Evolutionary conservation across 2,329 filamentous ascomycete species (phyloP).

Genomic region (Gaeumannomyces sp.): DNA sequence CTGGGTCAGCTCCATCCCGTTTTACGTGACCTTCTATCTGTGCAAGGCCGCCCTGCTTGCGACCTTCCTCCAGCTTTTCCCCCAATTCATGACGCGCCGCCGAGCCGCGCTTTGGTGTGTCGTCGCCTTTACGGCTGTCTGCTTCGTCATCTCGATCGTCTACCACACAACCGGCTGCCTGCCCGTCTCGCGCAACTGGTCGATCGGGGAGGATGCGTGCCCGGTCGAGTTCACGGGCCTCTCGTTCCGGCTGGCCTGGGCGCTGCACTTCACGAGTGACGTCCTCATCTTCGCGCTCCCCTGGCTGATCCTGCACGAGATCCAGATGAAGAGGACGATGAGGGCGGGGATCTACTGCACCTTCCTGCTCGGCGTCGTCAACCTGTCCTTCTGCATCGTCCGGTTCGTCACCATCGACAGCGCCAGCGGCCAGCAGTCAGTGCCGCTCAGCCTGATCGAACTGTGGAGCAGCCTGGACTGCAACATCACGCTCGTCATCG

Average conservation of each 20-base stretch:
- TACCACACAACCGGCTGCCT: not conserved
- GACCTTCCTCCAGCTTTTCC: not conserved
- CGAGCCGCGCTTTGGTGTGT: not conserved
- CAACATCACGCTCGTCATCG: slow-evolving; percentile 3
- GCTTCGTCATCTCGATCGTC: slow-evolving; percentile 4
- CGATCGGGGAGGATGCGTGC: not conserved
- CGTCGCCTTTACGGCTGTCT: not conserved
- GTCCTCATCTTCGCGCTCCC: slow-evolving; percentile 2
- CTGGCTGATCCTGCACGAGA: not conserved
- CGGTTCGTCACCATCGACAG: not conserved
- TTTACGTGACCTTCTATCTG: not conserved
- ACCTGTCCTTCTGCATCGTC: slow-evolving; percentile 4
- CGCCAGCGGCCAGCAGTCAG: not conserved
- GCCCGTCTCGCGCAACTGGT: not conserved
- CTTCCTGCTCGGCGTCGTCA: slow-evolving; percentile 1
- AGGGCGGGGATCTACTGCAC: slow-evolving; percentile 6
- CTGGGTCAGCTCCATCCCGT: not conserved
- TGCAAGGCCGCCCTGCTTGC: slow-evolving; percentile 3
- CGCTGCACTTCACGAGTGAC: slow-evolving; percentile 2
- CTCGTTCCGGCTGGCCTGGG: not conserved
- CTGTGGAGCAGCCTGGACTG: slow-evolving; percentile 3
- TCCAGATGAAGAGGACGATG: not conserved
- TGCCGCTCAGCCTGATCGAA: not conserved
- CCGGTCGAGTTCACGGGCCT: not conserved
- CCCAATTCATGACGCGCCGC: not conserved